Evolutionary conservation across 441 rosid species (phyloP), one percentile per base, ranked within the genome.

Genomic region (Melastoma candidum): DNA sequence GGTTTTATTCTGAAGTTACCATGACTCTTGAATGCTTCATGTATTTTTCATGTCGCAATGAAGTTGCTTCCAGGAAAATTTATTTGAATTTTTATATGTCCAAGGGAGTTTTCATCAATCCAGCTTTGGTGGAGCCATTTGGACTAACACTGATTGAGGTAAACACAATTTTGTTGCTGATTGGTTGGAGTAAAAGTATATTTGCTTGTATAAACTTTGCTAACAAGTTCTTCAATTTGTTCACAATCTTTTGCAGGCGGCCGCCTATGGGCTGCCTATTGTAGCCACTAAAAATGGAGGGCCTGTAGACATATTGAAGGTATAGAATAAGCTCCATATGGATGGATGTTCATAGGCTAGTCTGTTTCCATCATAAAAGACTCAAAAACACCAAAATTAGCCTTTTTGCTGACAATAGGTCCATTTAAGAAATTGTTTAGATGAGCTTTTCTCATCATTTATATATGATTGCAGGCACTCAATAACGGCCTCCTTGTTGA

Each of bases 201-300:
- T 45, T 46, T 2, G 51, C 22, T 36, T 27, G 11, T 24, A 10
- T 54, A 54, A 6, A 48, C 47, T 24, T 7, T n/a, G 5, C 25
- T 26, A 41, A 53, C 1, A 27, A 1, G 5, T 51, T 71, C 29
- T 27, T 47, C 51, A 12, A 9, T 24, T 10, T 44, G 43, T 13
- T 12, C 59, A 65, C 47, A 29, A 26, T 29, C 46, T 27, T 57
- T 63, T 61, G 64, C 80, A 87, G 96, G 96, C 98, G 46, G 95
- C 96, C 48, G 96, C 96, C 58, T 49, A 87, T 74, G 96, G 98
- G 27, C 72, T 90, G 67, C 98, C 98, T 12, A 83, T 77, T 36
- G 98, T 90, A 47, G 96, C 96, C 57, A 87, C 96, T 25, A 83
- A 69, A 73, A 90, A 90, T 73, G 98, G 98, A 46, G 96, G 98